A percentile compares a stretch with the other conserved stretches of the same genome.
Evolutionary conservation across 164 flowering plant genomes (phyloP).

Genomic region (Echeveria elegans): DNA sequence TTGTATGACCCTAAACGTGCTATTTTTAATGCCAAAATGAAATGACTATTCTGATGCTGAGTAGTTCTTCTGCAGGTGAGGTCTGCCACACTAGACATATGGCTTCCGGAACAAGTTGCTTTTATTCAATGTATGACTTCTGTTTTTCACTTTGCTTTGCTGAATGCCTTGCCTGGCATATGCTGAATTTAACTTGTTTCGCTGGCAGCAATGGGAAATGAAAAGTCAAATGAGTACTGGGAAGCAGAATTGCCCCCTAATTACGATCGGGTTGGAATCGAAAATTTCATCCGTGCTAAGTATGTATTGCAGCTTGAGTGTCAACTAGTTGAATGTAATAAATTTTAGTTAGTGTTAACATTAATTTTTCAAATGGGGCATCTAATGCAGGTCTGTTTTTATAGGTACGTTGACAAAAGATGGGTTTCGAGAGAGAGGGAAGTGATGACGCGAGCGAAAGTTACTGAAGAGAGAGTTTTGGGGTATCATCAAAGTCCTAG

Average conservation of each 20-base stretch:
- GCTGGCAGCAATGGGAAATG: slow-evolving; percentile 61
- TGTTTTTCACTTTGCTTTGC: background rate
- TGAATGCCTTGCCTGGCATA: background rate
- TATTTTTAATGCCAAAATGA: background rate
- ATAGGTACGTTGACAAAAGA: slow-evolving; percentile 52
- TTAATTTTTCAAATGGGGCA: background rate
- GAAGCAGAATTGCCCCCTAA: slow-evolving; percentile 71
- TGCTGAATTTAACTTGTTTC: background rate
- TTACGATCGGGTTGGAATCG: slow-evolving; percentile 49
- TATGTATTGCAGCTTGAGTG: slow-evolving; percentile 17
- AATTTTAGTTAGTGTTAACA: too few relatives aligned
- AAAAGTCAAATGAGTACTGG: slow-evolving; percentile 68
- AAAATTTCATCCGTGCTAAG: slow-evolving; percentile 66
- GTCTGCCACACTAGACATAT: slow-evolving; percentile 58
- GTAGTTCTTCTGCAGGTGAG: slow-evolving; percentile 34
- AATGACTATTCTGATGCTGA: slow-evolving; percentile 2
- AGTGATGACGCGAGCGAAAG: slow-evolving; percentile 16
- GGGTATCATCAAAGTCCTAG: slow-evolving; percentile 9
- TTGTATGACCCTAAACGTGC: too few relatives aligned
- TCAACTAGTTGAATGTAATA: background rate
- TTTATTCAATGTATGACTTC: slow-evolving; percentile 41
- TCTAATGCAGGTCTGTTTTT: background rate
- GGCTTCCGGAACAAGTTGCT: slow-evolving; percentile 64
- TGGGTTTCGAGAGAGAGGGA: slow-evolving; percentile 35
- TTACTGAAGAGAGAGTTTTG: slow-evolving; percentile 16